Evolutionary conservation across 1,284 basidiomycete genomes (phyloP), one percentile per base, ranked within the genome.

Genomic region (Rhodotorula mucilaginosa): DNA sequence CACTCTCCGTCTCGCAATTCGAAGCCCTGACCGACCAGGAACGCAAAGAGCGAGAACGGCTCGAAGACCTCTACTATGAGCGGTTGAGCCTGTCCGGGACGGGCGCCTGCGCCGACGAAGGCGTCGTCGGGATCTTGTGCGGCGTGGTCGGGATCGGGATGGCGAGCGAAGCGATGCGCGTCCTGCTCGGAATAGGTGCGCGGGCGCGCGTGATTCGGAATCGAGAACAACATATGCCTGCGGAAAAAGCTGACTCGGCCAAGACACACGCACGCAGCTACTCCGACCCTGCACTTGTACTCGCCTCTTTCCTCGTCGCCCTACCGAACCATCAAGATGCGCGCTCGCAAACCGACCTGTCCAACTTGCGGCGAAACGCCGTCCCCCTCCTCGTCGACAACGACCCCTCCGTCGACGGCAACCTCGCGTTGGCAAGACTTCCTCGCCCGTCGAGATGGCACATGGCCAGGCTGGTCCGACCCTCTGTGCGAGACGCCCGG

Each of bases 61-160:
- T 67, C 54, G 57, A 63, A 8, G 64, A 64, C 29, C 51, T 49
- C 15, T 68, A 68, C 39, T 54, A 63, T 34, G 68, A 76, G 61
- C 87, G 90, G 6, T 87, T 89, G 21, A 85, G 87, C 5, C 85
- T 84, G 56, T 87, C 87, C 71, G 85, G 84, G 0, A 79, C 86
- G 4, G 90, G 89, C 8, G 88, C 88, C 19, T 99, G 97, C 78
- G 92, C 91, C 76, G 95, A 98, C 79, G 86, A 90, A 19, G 97
- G 97, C 3, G 90, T 99, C 3, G 83, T 98, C 57, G 96, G 96
- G 0, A 88, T 86, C 0, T 90, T 97, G 1, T 94, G 93, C 0
- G 97, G 97, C 0, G 84, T 94, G 29, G 91, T 99, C 39, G 97
- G 97, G 15, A 90, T 88, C 62, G 83, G 95, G 77, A 96, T 98